Evolutionary conservation across 805 yeast genomes (phyloP).

Genomic region (Saccharomyces eubayanus): DNA sequence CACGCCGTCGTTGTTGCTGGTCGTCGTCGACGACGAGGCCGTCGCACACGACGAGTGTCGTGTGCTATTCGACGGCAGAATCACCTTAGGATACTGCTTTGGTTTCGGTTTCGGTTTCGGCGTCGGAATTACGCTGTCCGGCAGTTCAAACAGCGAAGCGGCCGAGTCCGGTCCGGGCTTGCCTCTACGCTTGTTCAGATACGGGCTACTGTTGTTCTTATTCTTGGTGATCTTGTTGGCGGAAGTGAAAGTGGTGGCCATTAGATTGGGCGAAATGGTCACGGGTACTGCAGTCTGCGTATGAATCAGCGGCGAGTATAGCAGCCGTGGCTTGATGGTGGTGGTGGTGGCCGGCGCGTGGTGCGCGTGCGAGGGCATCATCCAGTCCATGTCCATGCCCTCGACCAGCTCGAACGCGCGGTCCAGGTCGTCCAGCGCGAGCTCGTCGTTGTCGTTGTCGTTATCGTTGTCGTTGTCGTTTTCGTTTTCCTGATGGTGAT

Average conservation of each 20-base stretch:
- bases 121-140: background rate
- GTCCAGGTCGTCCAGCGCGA: background rate
- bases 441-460: slow-evolving; percentile 5
- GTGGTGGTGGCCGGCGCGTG: background rate
- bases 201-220: background rate
- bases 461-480: slow-evolving; percentile 8
- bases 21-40: background rate
- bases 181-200: background rate
- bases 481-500: slow-evolving; percentile 31
- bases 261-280: background rate
- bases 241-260: background rate
- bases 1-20: background rate
- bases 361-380: slow-evolving; percentile 1
- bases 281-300: background rate
- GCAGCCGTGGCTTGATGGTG: background rate
- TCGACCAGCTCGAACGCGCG: background rate
- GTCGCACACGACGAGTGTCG: background rate
- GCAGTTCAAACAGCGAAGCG: background rate
- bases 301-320: slow-evolving; percentile 1
- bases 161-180: background rate
- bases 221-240: background rate
- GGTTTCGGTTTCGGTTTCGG: background rate
- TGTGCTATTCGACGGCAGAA: slow-evolving; percentile 5
- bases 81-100: slow-evolving; percentile 2
- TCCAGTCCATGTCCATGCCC: slow-evolving; percentile 10